Base-by-base conservation (phyloP, 257 asterid genomes). In the Ballota nigra region DNA sequence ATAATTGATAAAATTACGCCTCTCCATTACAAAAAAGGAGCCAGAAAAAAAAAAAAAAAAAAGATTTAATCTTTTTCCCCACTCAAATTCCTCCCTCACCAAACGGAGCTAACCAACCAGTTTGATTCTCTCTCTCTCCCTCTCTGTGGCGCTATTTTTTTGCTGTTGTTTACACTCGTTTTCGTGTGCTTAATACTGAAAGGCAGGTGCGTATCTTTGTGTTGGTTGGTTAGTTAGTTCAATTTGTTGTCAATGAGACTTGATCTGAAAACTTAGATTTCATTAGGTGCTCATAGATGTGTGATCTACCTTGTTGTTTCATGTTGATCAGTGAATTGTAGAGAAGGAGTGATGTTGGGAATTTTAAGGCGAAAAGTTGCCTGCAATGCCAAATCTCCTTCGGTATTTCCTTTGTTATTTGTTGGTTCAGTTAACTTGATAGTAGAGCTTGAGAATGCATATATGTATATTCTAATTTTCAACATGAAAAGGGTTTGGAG, bases 301-400 rank as follows among this genome's bases (percentile, higher is more conserved):
- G 36, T 68, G 70, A 45, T 69, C 69, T 58, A 18, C 47, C 45
- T 45, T 76, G 45, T 62, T 57, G 28, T 65, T 52, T 63, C 63
- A 13, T 72, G 67, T 76, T 65, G 11, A 60, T 73, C 71, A 73
- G 82, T 73, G 68, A 41, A 34, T 59, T 71, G 70, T 63, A 40
- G 62, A 22, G 85, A 69, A 28, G 69, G 66, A 61, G 78, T 51
- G 10, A 89, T 89, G 96, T 77, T 85, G 71, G 92, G 88, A 68
- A 20, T 80, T 77, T 31, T 89, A 63, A 70, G 84, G 81, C 81
- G 76, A 55, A 82, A 57, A 69, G 52, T 82, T 51, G 78, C 80
- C 66, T 41, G 75, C 77, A 72, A 78, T 71, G 86, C 79, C 82
- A 70, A 63, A 74, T 71, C 83, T 47, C 80, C 80, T 62, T 49